Base-by-base conservation (phyloP, 164 flowering plant genomes). In the Magnolia officinalis region DNA sequence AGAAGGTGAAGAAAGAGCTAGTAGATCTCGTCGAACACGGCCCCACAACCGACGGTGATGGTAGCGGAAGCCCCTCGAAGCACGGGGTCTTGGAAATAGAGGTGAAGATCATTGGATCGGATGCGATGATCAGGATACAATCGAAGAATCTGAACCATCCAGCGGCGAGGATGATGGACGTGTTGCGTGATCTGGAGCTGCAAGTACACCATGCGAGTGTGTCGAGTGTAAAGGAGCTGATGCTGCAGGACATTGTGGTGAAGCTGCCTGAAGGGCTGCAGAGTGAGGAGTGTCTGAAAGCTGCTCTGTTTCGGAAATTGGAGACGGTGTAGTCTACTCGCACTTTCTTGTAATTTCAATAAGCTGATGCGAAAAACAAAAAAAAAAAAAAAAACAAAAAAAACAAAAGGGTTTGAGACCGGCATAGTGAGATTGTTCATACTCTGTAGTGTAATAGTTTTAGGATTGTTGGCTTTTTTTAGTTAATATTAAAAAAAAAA, bases 241-340 rank as follows among this genome's bases (percentile, higher is more conserved):
- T 91, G 92, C 81, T 94, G 70, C 97, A 91, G 50, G 95, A 93
- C 78, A 79, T 91, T 19, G 90, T 93, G 26, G 86, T 90, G 49
- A 78, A 76, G 75, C 77, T 88, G 72, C 90, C 92, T 2, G 81
- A 82, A 1, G 89, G 85, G 1, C 7, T 83, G 1, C 76, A 76
- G 50, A 80, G 52, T 49, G 92, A 87, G 58, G 86, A 89, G 1
- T 79, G 70, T 16, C 68, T 91, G 58, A 86, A 73, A 76, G 73
- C 88, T 72, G 85, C 88, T 18, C 67, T 89, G 31, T 74, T 82
- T 21, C 29, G 73, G 3, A 79, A 80, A 75, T 72, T 88, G 50
- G 72, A 78, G 16, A 9, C 31, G 49, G 24, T 70, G 24, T 45
- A 70, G 72, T 10, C 26, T 20, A 64, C 24, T 64, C 19, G 61